These are phyloP conservation scores for Alternaria tenuissima DNA, from an alignment of 2,329 filamentous ascomycete species.

Conservation along the genomic window DNA sequence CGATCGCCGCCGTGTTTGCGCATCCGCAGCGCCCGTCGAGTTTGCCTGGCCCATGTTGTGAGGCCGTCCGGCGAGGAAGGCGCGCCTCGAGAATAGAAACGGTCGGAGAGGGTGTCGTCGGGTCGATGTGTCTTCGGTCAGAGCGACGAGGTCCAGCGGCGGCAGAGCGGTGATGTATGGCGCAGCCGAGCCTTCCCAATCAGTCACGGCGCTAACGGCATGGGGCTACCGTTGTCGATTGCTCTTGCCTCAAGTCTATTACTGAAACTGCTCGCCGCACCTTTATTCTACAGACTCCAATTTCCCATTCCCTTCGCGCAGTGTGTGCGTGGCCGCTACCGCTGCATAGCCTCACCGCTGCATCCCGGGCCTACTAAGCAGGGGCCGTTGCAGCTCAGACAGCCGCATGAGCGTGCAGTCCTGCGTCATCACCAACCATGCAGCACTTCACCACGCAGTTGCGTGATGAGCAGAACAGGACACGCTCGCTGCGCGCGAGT, in stretches of 20 bases:
- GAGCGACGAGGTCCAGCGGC: constrained; percentile 19
- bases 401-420: constrained; percentile 14
- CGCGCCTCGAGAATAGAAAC: constrained; percentile 22
- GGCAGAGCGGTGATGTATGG: constrained; percentile 21
- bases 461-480: constrained; percentile 36
- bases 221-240: constrained; percentile 3
- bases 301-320: not conserved
- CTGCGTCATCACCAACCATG: constrained; percentile 32
- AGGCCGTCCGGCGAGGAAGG: constrained; percentile 38
- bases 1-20: constrained; percentile 36
- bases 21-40: constrained; percentile 41
- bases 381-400: constrained; percentile 6
- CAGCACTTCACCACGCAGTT: constrained; percentile 46
- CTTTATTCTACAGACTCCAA: constrained; percentile 6
- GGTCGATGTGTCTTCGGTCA: constrained; percentile 17
- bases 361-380: constrained; percentile 9
- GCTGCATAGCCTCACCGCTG: constrained; percentile 14
- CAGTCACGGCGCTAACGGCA: constrained; percentile 10
- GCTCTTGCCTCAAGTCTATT: constrained; percentile 5
- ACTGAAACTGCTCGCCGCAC: constrained; percentile 12
- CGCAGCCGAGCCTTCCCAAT: constrained; percentile 20
- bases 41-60: constrained; percentile 51
- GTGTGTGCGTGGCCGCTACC: not conserved
- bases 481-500: constrained; percentile 44
- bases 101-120: constrained; percentile 11